Percentiles rank a stretch among this genome's conserved stretches.
phyloP scores from a whole-genome alignment of 306 rosid species.

The Argentina anserina region DNA sequence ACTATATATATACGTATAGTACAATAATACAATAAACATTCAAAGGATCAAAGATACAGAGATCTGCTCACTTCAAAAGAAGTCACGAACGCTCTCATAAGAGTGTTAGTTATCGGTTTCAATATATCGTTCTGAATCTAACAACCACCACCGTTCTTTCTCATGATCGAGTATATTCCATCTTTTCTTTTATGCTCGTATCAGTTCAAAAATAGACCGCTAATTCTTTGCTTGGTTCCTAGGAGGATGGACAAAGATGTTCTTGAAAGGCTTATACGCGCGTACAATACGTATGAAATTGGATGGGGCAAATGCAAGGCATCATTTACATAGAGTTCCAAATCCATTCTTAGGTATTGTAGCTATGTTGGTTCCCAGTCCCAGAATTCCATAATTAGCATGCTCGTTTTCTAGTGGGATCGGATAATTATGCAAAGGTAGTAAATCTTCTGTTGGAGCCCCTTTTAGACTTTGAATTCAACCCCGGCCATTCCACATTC shows the following conservation, averaged over 20 bases:
- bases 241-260: background rate
- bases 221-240: conserved; percentile 9
- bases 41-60: background rate
- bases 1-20: background rate
- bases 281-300: background rate
- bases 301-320: conserved; percentile 10
- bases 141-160: conserved; percentile 25
- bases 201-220: too few relatives aligned
- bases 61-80: background rate
- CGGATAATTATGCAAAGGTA: conserved; percentile 25
- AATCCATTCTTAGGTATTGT: background rate
- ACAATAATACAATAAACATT: background rate
- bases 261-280: background rate
- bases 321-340: background rate
- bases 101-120: conserved; percentile 14
- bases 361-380: background rate
- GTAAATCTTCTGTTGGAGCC: background rate
- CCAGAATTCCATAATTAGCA: conserved; percentile 10
- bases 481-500: conserved; percentile 22
- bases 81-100: background rate
- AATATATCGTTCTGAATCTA: conserved; percentile 3
- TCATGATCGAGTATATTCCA: conserved; percentile 12
- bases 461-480: conserved; percentile 41
- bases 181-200: conserved; percentile 15
- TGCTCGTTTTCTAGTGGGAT: conserved; percentile 22